Percentiles rank a stretch among this genome's conserved stretches.
Conservation (phyloP, 2,329 filamentous ascomycete species). For the Aspergillus oerlinghausenensis region DNA sequence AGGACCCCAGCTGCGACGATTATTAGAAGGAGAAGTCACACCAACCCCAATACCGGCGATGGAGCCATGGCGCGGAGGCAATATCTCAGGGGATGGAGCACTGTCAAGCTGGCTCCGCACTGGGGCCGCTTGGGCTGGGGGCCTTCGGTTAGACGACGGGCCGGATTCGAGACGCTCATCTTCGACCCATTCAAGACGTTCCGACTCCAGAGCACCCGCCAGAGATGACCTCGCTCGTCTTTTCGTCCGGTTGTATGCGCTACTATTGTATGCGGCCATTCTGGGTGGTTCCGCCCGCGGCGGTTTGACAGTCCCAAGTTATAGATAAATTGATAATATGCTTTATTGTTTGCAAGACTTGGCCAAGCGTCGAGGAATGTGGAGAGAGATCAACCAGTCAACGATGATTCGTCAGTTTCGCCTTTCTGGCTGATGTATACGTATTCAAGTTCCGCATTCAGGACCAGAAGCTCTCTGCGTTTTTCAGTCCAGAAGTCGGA, state of each 20-base stretch:
- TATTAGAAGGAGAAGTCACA: conserved; percentile 26
- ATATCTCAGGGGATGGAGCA: conserved; percentile 46
- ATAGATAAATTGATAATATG: conserved; percentile 10
- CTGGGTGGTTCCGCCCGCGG: conserved; percentile 25
- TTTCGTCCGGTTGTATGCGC: neutral
- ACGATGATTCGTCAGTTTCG: conserved; percentile 7
- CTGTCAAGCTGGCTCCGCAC: conserved; percentile 65
- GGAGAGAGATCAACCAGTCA: conserved; percentile 16
- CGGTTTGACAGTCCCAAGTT: conserved; percentile 16
- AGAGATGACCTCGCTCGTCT: conserved; percentile 59
- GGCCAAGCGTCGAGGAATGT: conserved; percentile 16
- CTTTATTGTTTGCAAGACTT: conserved; percentile 3
- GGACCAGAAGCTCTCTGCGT: neutral
- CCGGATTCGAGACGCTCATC: conserved; percentile 40
- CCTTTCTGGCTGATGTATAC: neutral
- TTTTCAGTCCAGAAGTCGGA: neutral
- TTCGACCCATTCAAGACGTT: conserved; percentile 66
- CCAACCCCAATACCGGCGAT: conserved; percentile 36
- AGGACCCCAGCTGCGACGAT: conserved; percentile 21
- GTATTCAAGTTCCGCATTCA: neutral
- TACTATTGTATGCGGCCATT: conserved; percentile 24
- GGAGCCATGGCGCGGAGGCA: conserved; percentile 32
- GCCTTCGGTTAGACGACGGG: conserved; percentile 47
- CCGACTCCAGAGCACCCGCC: conserved; percentile 71
- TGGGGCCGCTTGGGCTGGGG: conserved; percentile 58